A percentile compares a stretch with the other conserved stretches of the same genome.
Evolutionary conservation across 2,329 filamentous ascomycete genomes (phyloP).

Genomic region (Hymenoscyphus scutula): DNA sequence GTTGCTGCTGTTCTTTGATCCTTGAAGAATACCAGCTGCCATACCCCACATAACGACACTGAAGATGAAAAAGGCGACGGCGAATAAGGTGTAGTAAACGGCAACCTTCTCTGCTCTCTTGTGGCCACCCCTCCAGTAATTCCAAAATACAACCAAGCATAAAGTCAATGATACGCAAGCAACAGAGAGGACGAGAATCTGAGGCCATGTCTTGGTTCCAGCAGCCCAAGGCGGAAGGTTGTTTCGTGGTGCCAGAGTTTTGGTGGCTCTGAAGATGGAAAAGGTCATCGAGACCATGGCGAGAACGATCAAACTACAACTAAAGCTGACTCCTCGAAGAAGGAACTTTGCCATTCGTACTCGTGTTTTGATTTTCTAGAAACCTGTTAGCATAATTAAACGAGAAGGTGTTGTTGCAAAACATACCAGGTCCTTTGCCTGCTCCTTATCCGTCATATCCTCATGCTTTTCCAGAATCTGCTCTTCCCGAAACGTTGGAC

Average conservation of each 20-base stretch:
- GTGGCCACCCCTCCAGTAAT: constrained; percentile 88
- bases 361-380: constrained; percentile 84
- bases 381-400: constrained; percentile 39
- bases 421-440: constrained; percentile 83
- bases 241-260: constrained; percentile 69
- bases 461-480: constrained; percentile 84
- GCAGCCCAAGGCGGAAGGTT: constrained; percentile 80
- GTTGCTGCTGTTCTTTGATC: constrained; percentile 66
- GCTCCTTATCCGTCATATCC: constrained; percentile 75
- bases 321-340: constrained; percentile 94
- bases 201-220: constrained; percentile 81
- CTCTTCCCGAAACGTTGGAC: constrained; percentile 89
- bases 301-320: constrained; percentile 92
- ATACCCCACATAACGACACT: constrained; percentile 90
- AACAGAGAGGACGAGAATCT: constrained; percentile 77
- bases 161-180: constrained; percentile 77
- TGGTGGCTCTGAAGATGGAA: constrained; percentile 88
- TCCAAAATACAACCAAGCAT: constrained; percentile 76
- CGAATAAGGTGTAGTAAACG: constrained; percentile 93
- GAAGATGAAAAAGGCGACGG: constrained; percentile 89
- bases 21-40: constrained; percentile 80
- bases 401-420: constrained; percentile 3
- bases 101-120: constrained; percentile 85
- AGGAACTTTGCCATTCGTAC: constrained; percentile 93
- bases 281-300: constrained; percentile 87